Conservation (phyloP, 2,329 filamentous ascomycete species). For the Hyphodiscus sp. region DNA sequence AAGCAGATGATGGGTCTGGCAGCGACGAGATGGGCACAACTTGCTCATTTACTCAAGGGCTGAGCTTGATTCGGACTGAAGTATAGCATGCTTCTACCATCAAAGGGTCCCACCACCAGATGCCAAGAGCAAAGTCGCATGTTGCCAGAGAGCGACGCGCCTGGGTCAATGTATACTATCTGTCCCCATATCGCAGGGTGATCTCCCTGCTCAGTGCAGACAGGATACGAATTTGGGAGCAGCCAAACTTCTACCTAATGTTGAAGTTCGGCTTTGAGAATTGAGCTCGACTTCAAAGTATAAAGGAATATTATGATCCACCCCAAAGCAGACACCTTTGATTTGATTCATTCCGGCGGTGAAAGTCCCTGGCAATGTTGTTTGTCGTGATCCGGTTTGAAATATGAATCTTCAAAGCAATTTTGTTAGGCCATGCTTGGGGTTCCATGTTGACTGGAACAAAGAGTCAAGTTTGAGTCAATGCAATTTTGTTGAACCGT, state of each 20-base stretch:
- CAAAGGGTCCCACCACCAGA: neutral
- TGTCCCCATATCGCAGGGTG: neutral
- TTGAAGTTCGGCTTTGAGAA: neutral
- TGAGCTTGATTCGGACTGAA: slow-evolving; percentile 5
- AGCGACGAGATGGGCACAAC: slow-evolving; percentile 56
- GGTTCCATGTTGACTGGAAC: neutral
- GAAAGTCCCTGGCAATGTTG: neutral
- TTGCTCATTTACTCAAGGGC: slow-evolving; percentile 19
- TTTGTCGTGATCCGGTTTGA: neutral
- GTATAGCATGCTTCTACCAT: neutral
- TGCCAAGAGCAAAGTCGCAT: neutral
- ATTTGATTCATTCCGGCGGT: neutral
- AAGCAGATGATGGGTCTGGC: slow-evolving; percentile 53
- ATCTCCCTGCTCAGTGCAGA: neutral
- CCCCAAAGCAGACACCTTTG: neutral
- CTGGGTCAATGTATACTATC: neutral
- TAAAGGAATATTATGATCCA: neutral
- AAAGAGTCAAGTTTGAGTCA: too few species aligned
- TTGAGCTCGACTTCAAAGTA: neutral
- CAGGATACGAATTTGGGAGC: neutral
- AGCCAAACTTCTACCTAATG: neutral
- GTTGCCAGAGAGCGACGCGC: neutral
- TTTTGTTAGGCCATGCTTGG: neutral
- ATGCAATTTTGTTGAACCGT: too few species aligned
- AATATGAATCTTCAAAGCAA: neutral